A percentile compares a stretch with the other conserved stretches of the same genome.
Evolutionary conservation across 441 rosid genomes (phyloP).

Genomic region (Mallotus japonicus): DNA sequence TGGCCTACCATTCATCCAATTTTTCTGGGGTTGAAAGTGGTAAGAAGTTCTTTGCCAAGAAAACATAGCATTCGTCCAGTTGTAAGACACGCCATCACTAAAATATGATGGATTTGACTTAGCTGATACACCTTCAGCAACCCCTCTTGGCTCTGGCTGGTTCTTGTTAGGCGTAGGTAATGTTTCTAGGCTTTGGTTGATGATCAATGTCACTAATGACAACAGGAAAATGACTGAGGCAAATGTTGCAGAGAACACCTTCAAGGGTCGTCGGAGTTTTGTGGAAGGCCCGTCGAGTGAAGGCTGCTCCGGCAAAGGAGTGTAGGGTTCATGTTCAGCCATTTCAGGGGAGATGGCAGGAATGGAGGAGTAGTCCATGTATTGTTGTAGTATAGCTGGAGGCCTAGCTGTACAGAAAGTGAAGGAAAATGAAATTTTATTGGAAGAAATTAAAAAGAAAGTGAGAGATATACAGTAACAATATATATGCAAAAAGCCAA

Average conservation of each 20-base stretch:
- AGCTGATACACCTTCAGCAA: constrained; percentile 71
- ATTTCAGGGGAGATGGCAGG: background rate
- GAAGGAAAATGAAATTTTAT: background rate
- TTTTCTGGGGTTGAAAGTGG: constrained; percentile 84
- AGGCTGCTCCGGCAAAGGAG: constrained; percentile 41
- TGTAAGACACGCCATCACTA: constrained; percentile 32
- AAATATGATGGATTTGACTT: constrained; percentile 50
- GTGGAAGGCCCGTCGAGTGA: constrained; percentile 14
- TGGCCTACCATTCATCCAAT: constrained; percentile 92
- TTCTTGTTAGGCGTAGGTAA: constrained; percentile 1
- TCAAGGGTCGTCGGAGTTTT: constrained; percentile 28
- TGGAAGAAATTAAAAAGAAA: background rate
- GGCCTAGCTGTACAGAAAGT: background rate
- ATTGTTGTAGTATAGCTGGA: background rate
- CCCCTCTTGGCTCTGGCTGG: constrained; percentile 42
- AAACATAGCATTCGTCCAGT: constrained; percentile 74
- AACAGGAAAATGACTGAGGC: constrained; percentile 39
- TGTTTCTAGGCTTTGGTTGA: constrained; percentile 38
- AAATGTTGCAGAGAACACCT: constrained; percentile 26
- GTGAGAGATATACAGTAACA: too few species aligned
- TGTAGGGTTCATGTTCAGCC: constrained; percentile 27
- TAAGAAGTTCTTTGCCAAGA: constrained; percentile 83
- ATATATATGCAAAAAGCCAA: too few species aligned
- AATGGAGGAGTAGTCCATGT: constrained; percentile 10
- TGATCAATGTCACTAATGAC: constrained; percentile 40